phyloP scores from a whole-genome alignment of 1,284 basidiomycete species.

The Cerioporus squamosus region DNA sequence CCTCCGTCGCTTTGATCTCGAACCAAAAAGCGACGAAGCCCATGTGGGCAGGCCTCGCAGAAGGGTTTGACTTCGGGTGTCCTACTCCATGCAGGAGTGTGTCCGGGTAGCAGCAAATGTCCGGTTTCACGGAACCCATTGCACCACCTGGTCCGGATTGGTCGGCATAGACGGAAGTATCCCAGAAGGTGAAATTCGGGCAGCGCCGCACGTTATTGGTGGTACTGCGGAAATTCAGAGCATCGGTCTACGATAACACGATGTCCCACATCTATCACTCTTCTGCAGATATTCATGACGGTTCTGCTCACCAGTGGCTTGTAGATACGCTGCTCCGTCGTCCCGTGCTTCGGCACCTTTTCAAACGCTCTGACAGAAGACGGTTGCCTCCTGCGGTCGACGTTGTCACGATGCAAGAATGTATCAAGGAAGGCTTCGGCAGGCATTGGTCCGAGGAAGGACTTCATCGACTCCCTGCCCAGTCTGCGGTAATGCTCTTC shows the following conservation, averaged over 20 bases:
- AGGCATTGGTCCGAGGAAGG: neutral
- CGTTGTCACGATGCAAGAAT: neutral
- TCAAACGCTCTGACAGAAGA: neutral
- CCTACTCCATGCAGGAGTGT: neutral
- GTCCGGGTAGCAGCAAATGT: conserved; percentile 5
- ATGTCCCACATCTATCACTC: no score
- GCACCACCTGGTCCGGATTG: neutral
- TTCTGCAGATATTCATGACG: no score
- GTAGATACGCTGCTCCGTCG: neutral
- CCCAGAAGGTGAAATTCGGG: conserved; percentile 12
- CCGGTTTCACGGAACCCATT: conserved; percentile 4
- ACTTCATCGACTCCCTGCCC: neutral
- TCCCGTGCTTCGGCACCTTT: neutral
- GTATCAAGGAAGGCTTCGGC: neutral
- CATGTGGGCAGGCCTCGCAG: neutral
- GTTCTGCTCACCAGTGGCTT: neutral
- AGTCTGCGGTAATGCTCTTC: neutral
- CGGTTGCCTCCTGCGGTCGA: neutral
- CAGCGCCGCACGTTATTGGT: no score
- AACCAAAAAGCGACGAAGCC: conserved; percentile 3
- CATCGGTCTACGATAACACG: conserved; percentile 2
- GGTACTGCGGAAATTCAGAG: conserved; percentile 9
- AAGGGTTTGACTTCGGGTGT: neutral
- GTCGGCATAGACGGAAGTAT: conserved; percentile 2
- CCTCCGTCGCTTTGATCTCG: neutral